These are phyloP conservation scores for Paramecium sonneborni DNA, from an alignment of 73 alveolate species.

Conservation along the genomic window DNA sequence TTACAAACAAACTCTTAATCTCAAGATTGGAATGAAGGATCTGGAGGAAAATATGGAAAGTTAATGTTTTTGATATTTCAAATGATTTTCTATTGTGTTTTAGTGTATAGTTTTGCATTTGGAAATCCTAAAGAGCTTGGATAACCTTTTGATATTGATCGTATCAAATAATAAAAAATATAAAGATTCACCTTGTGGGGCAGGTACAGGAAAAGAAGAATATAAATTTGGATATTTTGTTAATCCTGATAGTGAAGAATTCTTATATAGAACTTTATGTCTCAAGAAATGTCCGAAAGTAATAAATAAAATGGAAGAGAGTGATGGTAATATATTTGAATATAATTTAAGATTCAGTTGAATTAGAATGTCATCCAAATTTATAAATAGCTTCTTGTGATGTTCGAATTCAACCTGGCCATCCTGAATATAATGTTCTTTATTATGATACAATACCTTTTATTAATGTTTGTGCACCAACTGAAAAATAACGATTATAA, in stretches of 20 bases:
- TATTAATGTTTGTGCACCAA: constrained; percentile 31
- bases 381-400: neutral
- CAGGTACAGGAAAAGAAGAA: constrained; percentile 18
- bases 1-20: neutral
- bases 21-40: neutral
- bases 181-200: constrained; percentile 20
- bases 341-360: neutral
- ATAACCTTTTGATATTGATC: constrained; percentile 41
- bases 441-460: constrained; percentile 11
- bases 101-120: constrained; percentile 37
- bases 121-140: constrained; percentile 19
- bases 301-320: neutral
- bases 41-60: too few relatives aligned
- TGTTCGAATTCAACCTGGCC: constrained; percentile 5
- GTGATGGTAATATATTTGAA: neutral
- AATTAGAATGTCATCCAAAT: constrained; percentile 18
- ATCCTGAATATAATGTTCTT: neutral
- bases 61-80: neutral
- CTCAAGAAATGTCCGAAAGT: constrained; percentile 58
- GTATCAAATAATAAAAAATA: neutral
- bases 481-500: constrained; percentile 6
- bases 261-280: constrained; percentile 47
- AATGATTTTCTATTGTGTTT: neutral
- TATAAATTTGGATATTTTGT: constrained; percentile 57
- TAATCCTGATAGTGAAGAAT: constrained; percentile 53